A percentile compares a stretch with the other conserved stretches of the same genome.
Conservation (phyloP, 108 stramenopile species). For the Epithemia pelagica region DNA sequence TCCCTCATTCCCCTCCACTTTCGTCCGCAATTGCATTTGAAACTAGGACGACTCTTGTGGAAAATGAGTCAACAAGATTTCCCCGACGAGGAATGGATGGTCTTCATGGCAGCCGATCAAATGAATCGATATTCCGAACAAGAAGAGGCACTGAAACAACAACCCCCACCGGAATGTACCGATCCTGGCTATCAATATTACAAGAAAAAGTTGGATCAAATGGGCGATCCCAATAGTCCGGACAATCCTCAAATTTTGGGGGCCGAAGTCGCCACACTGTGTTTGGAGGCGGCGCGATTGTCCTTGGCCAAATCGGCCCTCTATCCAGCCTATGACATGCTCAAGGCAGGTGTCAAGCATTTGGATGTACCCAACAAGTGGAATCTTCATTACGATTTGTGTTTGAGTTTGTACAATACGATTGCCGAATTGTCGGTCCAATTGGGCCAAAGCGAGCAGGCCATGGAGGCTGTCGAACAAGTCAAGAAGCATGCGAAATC, state of each 20-base stretch:
- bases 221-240: too few relatives aligned
- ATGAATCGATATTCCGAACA: constrained; percentile 14
- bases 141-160: constrained; percentile 7
- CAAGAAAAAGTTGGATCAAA: too few relatives aligned
- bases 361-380: constrained; percentile 15
- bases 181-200: too few relatives aligned
- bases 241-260: constrained; percentile 9
- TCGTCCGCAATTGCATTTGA: constrained; percentile 11
- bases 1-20: constrained; percentile 17
- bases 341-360: constrained; percentile 17
- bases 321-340: constrained; percentile 25
- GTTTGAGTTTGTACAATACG: constrained; percentile 20
- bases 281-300: constrained; percentile 25
- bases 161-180: not conserved
- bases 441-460: constrained; percentile 16
- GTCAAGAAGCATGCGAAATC: constrained; percentile 19
- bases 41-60: constrained; percentile 24
- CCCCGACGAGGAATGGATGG: constrained; percentile 24
- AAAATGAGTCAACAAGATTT: constrained; percentile 2
- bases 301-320: constrained; percentile 31
- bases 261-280: constrained; percentile 6
- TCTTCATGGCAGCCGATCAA: constrained; percentile 34
- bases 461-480: constrained; percentile 6
- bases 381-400: constrained; percentile 23
- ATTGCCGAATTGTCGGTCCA: constrained; percentile 16